Percentiles rank a stretch among this genome's conserved stretches.
Conservation (phyloP, 441 rosid genomes). For the Bruguiera hainesii region DNA sequence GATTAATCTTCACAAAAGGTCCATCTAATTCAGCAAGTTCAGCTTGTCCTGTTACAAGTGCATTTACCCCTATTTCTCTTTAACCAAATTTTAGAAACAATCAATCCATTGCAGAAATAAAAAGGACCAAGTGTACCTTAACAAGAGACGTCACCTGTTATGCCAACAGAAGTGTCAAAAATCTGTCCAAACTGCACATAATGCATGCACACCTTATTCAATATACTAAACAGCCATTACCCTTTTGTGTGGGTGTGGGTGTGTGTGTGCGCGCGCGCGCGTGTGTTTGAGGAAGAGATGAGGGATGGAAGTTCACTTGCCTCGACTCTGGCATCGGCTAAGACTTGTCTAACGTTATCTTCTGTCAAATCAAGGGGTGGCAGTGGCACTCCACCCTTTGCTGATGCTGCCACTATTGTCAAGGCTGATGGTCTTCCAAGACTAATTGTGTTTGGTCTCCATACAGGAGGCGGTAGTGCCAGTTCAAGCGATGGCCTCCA, state of each 20-base stretch:
- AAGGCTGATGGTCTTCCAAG: constrained; percentile 10
- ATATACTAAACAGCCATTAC: no score
- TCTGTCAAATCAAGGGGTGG: constrained; percentile 86
- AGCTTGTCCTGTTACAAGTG: constrained; percentile 41
- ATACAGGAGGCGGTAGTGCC: not conserved
- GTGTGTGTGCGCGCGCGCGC: no score
- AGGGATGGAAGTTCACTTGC: constrained; percentile 26
- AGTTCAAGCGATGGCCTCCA: constrained; percentile 12
- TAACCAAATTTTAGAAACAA: not conserved
- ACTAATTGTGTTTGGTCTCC: not conserved
- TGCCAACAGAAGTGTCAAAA: constrained; percentile 68
- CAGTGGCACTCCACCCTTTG: constrained; percentile 44
- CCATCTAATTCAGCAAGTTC: constrained; percentile 91
- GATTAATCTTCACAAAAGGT: constrained; percentile 82
- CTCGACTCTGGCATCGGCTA: constrained; percentile 75
- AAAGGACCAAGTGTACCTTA: constrained; percentile 7
- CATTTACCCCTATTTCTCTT: not conserved
- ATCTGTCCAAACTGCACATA: constrained; percentile 66
- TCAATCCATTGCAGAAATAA: not conserved
- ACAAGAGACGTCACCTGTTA: constrained; percentile 56
- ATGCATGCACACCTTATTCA: not conserved
- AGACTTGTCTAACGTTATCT: constrained; percentile 62
- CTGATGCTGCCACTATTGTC: constrained; percentile 24
- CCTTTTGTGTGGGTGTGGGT: no score
- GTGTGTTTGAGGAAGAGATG: no score